These are phyloP conservation scores for Parastagonospora avenae DNA, from an alignment of 2,329 filamentous ascomycete species.

Conservation along the genomic window DNA sequence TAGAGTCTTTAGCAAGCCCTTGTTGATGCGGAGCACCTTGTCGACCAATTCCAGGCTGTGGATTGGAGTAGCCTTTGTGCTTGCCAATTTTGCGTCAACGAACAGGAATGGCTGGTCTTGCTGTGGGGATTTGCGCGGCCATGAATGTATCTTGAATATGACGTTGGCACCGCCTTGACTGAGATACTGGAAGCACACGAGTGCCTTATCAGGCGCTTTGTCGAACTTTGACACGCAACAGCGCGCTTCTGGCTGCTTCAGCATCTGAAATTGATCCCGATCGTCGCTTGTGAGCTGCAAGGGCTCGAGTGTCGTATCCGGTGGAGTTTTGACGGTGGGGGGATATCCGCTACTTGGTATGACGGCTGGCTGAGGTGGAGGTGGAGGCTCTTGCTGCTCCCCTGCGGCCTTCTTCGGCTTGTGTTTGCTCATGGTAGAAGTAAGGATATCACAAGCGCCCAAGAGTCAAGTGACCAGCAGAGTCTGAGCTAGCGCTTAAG, in stretches of 20 bases:
- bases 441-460: no score
- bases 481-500: no score
- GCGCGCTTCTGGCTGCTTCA: slow-evolving; percentile 2
- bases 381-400: no score
- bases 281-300: background rate
- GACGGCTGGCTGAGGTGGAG: no score
- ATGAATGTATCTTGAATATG: slow-evolving; percentile 33
- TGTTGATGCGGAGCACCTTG: slow-evolving; percentile 38
- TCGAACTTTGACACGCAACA: slow-evolving; percentile 19
- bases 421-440: no score
- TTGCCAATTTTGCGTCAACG: slow-evolving; percentile 12
- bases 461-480: no score
- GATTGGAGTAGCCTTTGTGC: slow-evolving; percentile 10
- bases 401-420: no score
- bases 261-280: background rate
- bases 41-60: slow-evolving; percentile 9
- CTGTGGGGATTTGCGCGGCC: slow-evolving; percentile 1
- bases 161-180: slow-evolving; percentile 44
- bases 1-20: slow-evolving; percentile 34
- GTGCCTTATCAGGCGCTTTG: slow-evolving; percentile 4
- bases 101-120: slow-evolving; percentile 17
- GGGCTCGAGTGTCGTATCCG: background rate
- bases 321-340: no score
- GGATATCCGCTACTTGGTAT: no score
- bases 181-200: slow-evolving; percentile 30